A percentile compares a stretch with the other conserved stretches of the same genome.
These are phyloP conservation scores for Medicago truncatula DNA, from an alignment of 306 rosid species.

Conservation along the genomic window DNA sequence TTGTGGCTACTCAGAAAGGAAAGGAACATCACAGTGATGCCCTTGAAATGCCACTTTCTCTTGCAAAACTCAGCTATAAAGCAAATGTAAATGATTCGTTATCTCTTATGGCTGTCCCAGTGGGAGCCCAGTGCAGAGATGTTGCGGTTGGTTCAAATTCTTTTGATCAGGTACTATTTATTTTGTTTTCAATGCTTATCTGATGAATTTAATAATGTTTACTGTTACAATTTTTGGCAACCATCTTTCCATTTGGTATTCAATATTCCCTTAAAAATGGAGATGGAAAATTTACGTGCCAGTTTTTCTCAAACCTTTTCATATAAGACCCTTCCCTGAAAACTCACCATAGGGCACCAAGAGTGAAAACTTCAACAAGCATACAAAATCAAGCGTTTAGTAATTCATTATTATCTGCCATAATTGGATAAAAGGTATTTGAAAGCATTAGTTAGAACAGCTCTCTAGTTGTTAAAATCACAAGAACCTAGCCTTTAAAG, in stretches of 20 bases:
- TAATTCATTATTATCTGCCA: background rate
- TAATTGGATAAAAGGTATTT: constrained; percentile 12
- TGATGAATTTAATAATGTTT: background rate
- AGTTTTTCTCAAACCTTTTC: background rate
- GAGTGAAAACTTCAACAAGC: background rate
- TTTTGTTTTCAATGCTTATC: constrained; percentile 4
- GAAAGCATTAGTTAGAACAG: constrained; percentile 5
- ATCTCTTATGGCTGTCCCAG: constrained; percentile 66
- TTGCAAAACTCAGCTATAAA: constrained; percentile 63
- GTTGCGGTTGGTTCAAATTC: constrained; percentile 61
- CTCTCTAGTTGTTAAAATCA: background rate
- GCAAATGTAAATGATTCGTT: constrained; percentile 66
- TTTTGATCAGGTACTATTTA: constrained; percentile 61
- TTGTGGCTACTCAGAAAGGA: constrained; percentile 65
- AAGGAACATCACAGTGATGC: constrained; percentile 36
- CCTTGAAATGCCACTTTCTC: constrained; percentile 65
- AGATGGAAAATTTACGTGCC: background rate
- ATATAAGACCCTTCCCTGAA: background rate
- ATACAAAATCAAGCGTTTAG: background rate
- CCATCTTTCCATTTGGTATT: constrained; percentile 16
- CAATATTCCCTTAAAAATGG: background rate
- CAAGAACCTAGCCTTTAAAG: background rate
- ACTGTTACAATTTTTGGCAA: constrained; percentile 5
- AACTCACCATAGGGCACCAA: background rate
- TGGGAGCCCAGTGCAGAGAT: constrained; percentile 91